Percentiles rank a stretch among this genome's conserved stretches.
These are phyloP conservation scores for Sambucus nigra DNA, from an alignment of 129 eudicot genomes.

Conservation along the genomic window DNA sequence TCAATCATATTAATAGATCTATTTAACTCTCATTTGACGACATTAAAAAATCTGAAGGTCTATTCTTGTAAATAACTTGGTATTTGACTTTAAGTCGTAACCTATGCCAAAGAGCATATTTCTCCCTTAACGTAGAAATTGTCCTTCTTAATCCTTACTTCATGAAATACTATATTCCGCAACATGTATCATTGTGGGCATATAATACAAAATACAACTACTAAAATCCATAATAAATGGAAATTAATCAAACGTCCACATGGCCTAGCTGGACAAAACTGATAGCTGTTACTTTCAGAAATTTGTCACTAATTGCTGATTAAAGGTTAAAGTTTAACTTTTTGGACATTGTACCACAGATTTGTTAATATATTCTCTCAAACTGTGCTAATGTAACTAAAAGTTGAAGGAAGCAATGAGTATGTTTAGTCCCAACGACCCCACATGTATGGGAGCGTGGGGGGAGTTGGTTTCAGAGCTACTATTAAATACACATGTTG, in stretches of 20 bases:
- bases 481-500: slow-evolving; percentile 30
- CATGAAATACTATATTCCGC: no score
- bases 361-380: slow-evolving; percentile 14
- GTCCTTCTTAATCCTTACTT: no score
- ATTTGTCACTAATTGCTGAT: slow-evolving; percentile 9
- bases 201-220: no score
- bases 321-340: slow-evolving; percentile 3
- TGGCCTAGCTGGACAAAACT: slow-evolving; percentile 68
- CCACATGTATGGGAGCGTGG: slow-evolving; percentile 25
- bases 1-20: no score
- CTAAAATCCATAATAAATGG: neutral
- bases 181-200: no score
- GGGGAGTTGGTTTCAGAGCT: slow-evolving; percentile 25
- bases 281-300: slow-evolving; percentile 34
- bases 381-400: neutral
- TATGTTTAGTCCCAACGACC: slow-evolving; percentile 36
- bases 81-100: no score
- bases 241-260: slow-evolving; percentile 29
- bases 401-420: slow-evolving; percentile 31
- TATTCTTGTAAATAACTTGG: no score
- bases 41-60: no score
- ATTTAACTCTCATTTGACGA: no score
- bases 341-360: slow-evolving; percentile 8
- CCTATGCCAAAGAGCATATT: neutral
- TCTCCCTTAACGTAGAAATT: no score